These are phyloP conservation scores for Ceratobasidium sp. DNA, from an alignment of 1,284 basidiomycete genomes.

Conservation along the genomic window DNA sequence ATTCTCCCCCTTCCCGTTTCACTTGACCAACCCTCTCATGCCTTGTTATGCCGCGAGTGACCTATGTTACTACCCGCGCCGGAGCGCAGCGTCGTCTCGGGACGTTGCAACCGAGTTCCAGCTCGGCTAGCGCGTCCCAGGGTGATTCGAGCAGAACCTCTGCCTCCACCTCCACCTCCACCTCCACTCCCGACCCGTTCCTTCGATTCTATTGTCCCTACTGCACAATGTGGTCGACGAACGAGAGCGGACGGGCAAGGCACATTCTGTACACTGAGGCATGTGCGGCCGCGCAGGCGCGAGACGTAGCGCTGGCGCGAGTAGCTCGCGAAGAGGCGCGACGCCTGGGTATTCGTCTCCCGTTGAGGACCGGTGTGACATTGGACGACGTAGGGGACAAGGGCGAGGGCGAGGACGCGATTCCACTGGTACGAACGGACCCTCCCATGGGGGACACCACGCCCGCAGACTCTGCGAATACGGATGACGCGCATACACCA, in stretches of 20 bases:
- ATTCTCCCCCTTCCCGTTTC: not conserved
- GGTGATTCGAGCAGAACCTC: not conserved
- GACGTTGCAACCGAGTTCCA: not conserved
- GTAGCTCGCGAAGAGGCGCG: not conserved
- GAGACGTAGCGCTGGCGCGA: not conserved
- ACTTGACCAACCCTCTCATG: not conserved
- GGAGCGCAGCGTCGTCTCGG: not conserved
- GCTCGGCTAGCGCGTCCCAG: not conserved
- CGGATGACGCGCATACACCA: not conserved
- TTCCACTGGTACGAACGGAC: not conserved
- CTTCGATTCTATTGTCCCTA: not conserved
- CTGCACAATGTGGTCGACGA: not conserved
- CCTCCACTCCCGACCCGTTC: not conserved
- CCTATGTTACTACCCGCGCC: not conserved
- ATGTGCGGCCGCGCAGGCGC: not conserved
- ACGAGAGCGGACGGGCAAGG: not conserved
- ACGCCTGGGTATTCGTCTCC: not conserved
- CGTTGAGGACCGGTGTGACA: not conserved
- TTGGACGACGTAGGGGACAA: not conserved
- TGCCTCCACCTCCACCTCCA: not conserved
- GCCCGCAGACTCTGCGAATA: not conserved
- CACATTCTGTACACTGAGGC: not conserved
- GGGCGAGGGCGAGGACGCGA: not conserved
- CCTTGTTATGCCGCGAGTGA: not conserved
- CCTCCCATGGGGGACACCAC: not conserved